Conservation (phyloP, 169 alveolate species). For the Babesia bovis region DNA sequence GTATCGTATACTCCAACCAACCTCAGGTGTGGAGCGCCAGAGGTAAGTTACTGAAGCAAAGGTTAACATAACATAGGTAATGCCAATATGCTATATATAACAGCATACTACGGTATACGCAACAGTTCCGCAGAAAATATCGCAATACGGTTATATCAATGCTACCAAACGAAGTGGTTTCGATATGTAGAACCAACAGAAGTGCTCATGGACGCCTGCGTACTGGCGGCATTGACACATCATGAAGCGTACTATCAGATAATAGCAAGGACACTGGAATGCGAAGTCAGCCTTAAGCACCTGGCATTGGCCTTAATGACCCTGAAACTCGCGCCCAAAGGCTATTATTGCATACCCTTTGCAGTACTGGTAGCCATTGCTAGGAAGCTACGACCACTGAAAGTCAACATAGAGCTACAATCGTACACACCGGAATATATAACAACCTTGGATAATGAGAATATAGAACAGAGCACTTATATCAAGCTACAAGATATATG, state of each 20-base stretch:
- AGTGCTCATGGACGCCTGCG: slow-evolving; percentile 16
- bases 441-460: neutral
- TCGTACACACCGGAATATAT: neutral
- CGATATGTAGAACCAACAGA: neutral
- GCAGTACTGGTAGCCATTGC: neutral
- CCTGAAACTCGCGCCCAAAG: neutral
- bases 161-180: no score
- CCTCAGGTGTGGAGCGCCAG: slow-evolving; percentile 30
- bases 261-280: neutral
- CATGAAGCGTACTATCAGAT: neutral
- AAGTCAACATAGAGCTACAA: slow-evolving; percentile 11
- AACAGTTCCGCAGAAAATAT: neutral
- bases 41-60: neutral
- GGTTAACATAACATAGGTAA: slow-evolving; percentile 8
- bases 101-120: slow-evolving; percentile 1
- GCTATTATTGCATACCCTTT: neutral
- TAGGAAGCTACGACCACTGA: neutral
- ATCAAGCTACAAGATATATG: neutral
- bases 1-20: slow-evolving; percentile 1
- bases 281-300: neutral
- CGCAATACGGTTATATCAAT: neutral
- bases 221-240: slow-evolving; percentile 4
- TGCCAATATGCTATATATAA: slow-evolving; percentile 21
- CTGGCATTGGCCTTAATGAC: slow-evolving; percentile 9
- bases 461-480: neutral